Conservation (phyloP, 805 yeast species). For the Cyberlindnera misumaiensis region DNA sequence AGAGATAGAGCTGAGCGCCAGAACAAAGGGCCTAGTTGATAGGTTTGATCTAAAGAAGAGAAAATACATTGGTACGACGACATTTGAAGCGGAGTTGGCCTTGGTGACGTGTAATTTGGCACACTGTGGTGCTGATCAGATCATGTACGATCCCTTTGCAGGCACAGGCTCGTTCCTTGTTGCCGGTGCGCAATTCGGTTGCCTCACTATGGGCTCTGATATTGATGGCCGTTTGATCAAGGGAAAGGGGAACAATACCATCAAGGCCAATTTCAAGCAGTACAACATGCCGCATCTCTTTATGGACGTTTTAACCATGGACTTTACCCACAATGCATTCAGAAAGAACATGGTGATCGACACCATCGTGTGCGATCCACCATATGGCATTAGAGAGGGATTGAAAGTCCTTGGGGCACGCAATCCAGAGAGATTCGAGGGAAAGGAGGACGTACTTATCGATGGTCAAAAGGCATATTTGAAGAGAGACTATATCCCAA, state of each 20-base stretch:
- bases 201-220: conserved; percentile 78
- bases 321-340: conserved; percentile 86
- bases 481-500: conserved; percentile 80
- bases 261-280: conserved; percentile 64
- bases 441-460: conserved; percentile 67
- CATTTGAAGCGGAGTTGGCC: conserved; percentile 91
- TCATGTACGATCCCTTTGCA: conserved; percentile 90
- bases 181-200: conserved; percentile 83
- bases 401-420: conserved; percentile 86
- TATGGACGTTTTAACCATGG: conserved; percentile 82
- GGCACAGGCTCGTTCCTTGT: conserved; percentile 95
- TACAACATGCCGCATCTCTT: conserved; percentile 53
- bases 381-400: conserved; percentile 96
- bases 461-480: conserved; percentile 74
- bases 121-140: conserved; percentile 54
- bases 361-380: conserved; percentile 91
- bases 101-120: conserved; percentile 84
- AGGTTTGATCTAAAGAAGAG: conserved; percentile 75
- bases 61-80: conserved; percentile 89
- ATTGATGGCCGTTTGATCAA: conserved; percentile 76
- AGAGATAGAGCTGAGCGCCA: conserved; percentile 52
- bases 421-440: conserved; percentile 58
- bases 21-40: conserved; percentile 62
- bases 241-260: conserved; percentile 57
- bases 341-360: conserved; percentile 59